phyloP scores from a whole-genome alignment of 2,329 filamentous ascomycete species.

The Alternaria dauci region DNA sequence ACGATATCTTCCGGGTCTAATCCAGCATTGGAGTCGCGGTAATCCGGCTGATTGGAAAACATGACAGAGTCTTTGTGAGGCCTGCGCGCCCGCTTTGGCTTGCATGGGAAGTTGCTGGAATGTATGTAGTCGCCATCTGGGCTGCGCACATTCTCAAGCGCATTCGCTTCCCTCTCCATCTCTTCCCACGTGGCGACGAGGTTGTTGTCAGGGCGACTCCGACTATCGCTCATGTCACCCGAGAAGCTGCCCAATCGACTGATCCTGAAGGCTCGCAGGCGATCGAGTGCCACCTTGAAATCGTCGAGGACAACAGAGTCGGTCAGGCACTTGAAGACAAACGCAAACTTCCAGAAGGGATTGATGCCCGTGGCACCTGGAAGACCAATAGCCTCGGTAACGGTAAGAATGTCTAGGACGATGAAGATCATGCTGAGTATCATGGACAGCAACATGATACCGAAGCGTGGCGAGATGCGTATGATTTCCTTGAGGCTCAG shows the following conservation, averaged over 20 bases:
- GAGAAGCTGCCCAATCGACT: conserved; percentile 51
- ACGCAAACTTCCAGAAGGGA: conserved; percentile 71
- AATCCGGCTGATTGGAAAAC: conserved; percentile 26
- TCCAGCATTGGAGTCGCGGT: conserved; percentile 21
- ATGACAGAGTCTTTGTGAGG: conserved; percentile 39
- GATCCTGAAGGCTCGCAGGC: conserved; percentile 56
- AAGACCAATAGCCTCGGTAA: conserved; percentile 59
- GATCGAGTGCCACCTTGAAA: conserved; percentile 68
- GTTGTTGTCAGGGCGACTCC: conserved; percentile 39
- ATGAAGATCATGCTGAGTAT: conserved; percentile 68
- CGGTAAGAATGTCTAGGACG: conserved; percentile 67
- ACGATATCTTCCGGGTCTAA: conserved; percentile 43
- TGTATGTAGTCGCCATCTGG: conserved; percentile 46
- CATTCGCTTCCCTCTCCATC: conserved; percentile 41
- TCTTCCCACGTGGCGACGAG: conserved; percentile 48
- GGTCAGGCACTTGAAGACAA: conserved; percentile 73
- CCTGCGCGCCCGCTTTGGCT: conserved; percentile 28
- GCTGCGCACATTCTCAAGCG: conserved; percentile 34
- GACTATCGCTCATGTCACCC: conserved; percentile 45
- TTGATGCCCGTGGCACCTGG: conserved; percentile 64
- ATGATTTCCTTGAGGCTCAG: conserved; percentile 66
- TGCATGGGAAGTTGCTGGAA: conserved; percentile 40
- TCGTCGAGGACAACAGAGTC: conserved; percentile 73
- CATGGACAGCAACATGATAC: conserved; percentile 69
- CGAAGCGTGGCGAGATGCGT: conserved; percentile 69